phyloP scores from a whole-genome alignment of 2,329 filamentous ascomycete species.

The Magnaporthiopsis poae region DNA sequence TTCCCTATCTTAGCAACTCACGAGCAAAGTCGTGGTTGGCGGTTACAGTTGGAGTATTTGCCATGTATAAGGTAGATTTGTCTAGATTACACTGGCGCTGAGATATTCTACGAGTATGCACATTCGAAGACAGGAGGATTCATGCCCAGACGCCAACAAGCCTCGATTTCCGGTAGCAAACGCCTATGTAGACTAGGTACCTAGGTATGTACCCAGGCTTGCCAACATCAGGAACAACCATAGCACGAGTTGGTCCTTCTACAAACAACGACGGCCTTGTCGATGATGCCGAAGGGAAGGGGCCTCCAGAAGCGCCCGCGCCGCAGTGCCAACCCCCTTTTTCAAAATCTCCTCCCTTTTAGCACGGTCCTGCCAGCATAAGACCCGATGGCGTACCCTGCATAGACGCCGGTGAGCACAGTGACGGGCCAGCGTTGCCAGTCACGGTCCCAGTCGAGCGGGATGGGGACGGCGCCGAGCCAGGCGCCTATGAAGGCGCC shows the following conservation, averaged over 20 bases:
- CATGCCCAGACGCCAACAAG: background rate
- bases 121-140: background rate
- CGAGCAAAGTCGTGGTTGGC: background rate
- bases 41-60: background rate
- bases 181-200: background rate
- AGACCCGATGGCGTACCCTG: conserved; percentile 65
- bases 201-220: background rate
- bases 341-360: conserved; percentile 34
- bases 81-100: background rate
- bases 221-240: background rate
- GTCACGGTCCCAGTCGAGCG: conserved; percentile 95
- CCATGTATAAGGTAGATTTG: background rate
- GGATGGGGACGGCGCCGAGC: conserved; percentile 90
- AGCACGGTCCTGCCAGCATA: conserved; percentile 42
- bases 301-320: background rate
- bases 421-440: conserved; percentile 99
- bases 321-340: background rate
- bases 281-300: background rate
- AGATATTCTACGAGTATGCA: background rate
- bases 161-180: background rate
- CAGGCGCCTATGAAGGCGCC: conserved; percentile 75
- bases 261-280: no score
- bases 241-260: background rate
- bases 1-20: background rate
- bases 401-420: conserved; percentile 71